Conservation (phyloP, 352 stramenopile genomes). For the Globisporangium viniferum region DNA sequence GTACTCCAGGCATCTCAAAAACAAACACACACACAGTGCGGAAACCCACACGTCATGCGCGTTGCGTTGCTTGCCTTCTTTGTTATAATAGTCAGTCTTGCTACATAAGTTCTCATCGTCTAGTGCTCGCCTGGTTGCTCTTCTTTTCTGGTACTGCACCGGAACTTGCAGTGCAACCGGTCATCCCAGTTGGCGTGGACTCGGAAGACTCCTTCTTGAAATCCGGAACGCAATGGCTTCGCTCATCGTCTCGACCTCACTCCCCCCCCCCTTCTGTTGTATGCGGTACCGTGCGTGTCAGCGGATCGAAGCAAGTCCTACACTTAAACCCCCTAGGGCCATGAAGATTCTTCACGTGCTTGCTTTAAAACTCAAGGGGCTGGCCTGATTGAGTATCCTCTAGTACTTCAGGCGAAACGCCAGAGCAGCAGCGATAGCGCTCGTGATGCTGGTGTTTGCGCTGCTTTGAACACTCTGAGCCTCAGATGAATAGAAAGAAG, state of each 20-base stretch:
- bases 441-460: too few species aligned
- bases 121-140: too few species aligned
- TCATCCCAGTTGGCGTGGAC: not conserved
- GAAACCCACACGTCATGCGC: constrained; percentile 5
- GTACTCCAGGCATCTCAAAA: constrained; percentile 55
- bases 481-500: too few species aligned
- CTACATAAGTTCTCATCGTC: not conserved
- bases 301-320: not conserved
- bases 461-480: too few species aligned
- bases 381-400: too few species aligned
- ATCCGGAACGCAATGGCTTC: not conserved
- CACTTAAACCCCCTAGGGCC: not conserved
- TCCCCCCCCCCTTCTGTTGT: not conserved
- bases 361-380: too few species aligned
- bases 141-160: too few species aligned
- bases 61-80: constrained; percentile 7
- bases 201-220: not conserved
- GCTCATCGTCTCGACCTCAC: not conserved
- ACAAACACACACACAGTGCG: constrained; percentile 13
- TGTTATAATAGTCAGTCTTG: not conserved
- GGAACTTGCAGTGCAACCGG: not conserved
- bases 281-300: too few species aligned
- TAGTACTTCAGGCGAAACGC: too few species aligned
- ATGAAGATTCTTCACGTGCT: not conserved
- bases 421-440: too few species aligned